Evolutionary conservation across 1,284 basidiomycete species (phyloP).

Genomic region (Trichosporon sp.): DNA sequence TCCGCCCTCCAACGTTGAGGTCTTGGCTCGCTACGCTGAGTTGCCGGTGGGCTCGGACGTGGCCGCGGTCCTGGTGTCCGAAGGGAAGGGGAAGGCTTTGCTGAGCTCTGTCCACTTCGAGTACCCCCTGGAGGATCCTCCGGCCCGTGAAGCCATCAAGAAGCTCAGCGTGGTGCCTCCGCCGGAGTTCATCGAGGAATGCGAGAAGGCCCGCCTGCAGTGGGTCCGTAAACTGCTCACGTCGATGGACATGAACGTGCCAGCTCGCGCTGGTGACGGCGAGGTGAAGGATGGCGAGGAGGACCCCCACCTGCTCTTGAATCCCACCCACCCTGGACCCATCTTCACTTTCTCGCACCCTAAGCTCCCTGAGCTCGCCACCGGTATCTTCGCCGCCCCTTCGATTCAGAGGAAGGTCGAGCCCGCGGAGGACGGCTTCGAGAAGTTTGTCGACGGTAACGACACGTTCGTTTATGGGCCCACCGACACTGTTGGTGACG

Average conservation of each 20-base stretch:
- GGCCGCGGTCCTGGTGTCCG: conserved; percentile 55
- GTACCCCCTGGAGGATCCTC: conserved; percentile 55
- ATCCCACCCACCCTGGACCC: conserved; percentile 48
- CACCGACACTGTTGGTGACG: conserved; percentile 29
- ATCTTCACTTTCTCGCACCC: conserved; percentile 47
- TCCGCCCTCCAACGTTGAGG: conserved; percentile 33
- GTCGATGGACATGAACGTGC: conserved; percentile 39
- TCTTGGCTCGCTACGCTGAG: conserved; percentile 50
- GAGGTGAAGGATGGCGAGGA: conserved; percentile 23
- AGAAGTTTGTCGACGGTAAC: conserved; percentile 56
- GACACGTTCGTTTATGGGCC: conserved; percentile 65
- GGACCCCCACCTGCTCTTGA: conserved; percentile 37
- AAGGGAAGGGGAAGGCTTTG: conserved; percentile 59
- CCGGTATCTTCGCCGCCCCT: conserved; percentile 15
- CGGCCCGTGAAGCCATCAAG: conserved; percentile 48
- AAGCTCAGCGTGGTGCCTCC: conserved; percentile 30
- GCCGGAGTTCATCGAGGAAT: conserved; percentile 30
- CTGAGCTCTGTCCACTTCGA: conserved; percentile 65
- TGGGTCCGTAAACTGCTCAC: conserved; percentile 40
- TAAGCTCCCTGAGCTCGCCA: conserved; percentile 26
- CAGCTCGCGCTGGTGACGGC: conserved; percentile 7
- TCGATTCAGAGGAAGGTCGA: conserved; percentile 28
- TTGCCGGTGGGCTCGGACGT: conserved; percentile 32
- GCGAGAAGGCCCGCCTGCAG: conserved; percentile 42
- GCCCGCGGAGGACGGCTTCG: conserved; percentile 33